Base-by-base conservation (phyloP, 495 filamentous ascomycete genomes). In the Talaromyces trachyspermus region DNA sequence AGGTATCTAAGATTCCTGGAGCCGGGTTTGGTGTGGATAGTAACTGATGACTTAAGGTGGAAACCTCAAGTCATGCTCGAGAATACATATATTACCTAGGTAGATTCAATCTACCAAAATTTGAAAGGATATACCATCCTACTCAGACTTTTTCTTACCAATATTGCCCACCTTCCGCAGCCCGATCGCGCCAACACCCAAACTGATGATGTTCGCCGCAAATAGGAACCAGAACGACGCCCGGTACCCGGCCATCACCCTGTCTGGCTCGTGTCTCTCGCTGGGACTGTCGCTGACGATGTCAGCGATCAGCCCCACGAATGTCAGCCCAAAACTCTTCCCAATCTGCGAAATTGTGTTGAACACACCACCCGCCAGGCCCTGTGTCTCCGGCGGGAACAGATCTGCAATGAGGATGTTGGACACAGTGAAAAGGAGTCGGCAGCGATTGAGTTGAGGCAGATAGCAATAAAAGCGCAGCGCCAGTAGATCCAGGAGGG, bases 351-450 rank as follows among this genome's bases (percentile, higher is more conserved):
- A 56, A 12, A 77, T 54, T 0, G 77, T 79, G 51, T 82, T 80
- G 66, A 83, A 84, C 0, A 85, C 78, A 3, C 76, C 80, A 4
- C 80, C 79, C 1, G 77, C 79, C 1, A 86, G 69, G 0, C 68
- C 77, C 41, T 85, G 79, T 0, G 70, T 80, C 43, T 75, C 58
- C 0, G 64, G 47, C 0, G 79, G 74, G 52, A 84, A 83, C 5
- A 68, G 66, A 12, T 69, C 58, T 1, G 78, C 72, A 48, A 84
- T 77, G 42, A 83, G 50, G n/a, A 86, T 61, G 43, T 77, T 74
- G 1, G 71, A 71, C 2, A 82, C 66, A 0, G 72, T 77, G 61
- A 77, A 84, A 2, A 80, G 63, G 0, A 64, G 58, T 83, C 77
- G 18, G 72, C 65, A 20, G 63, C 66, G 1, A 76, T 50, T 0